These are phyloP conservation scores for Colletotrichum truncatum DNA, from an alignment of 2,329 filamentous ascomycete genomes.

Conservation along the genomic window DNA sequence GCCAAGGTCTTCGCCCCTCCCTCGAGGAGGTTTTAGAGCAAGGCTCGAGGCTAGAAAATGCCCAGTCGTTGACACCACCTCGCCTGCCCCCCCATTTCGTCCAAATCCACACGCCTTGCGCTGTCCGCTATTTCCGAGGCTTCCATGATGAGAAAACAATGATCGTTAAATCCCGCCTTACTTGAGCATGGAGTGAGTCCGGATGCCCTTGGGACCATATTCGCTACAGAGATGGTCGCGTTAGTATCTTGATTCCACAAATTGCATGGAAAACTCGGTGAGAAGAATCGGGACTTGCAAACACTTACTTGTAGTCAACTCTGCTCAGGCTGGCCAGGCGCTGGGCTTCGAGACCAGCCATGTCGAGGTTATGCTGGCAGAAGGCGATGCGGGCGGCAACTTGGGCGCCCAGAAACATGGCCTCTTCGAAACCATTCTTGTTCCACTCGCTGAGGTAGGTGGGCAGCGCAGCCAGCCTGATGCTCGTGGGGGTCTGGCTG, in stretches of 20 bases:
- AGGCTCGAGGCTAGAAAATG: not conserved
- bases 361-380: slow-evolving; percentile 67
- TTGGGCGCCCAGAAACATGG: slow-evolving; percentile 86
- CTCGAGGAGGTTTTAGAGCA: not conserved
- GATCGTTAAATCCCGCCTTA: slow-evolving; percentile 37
- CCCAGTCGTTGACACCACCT: not conserved
- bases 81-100: not conserved
- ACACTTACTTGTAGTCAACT: slow-evolving; percentile 68
- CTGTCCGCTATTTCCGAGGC: not conserved
- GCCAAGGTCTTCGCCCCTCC: not conserved
- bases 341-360: slow-evolving; percentile 59
- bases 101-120: slow-evolving; percentile 1
- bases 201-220: slow-evolving; percentile 62
- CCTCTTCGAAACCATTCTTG: slow-evolving; percentile 81
- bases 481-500: slow-evolving; percentile 81
- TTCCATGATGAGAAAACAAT: not conserved
- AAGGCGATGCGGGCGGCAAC: slow-evolving; percentile 76
- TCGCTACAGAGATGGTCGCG: slow-evolving; percentile 47
- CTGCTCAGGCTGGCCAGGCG: slow-evolving; percentile 65
- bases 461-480: slow-evolving; percentile 80
- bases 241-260: not conserved
- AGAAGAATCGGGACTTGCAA: not conserved
- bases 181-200: slow-evolving; percentile 62
- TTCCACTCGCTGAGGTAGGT: slow-evolving; percentile 94
- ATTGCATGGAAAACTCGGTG: not conserved